phyloP scores from a whole-genome alignment of 345 rosid species.

The Rhizophora apiculata region DNA sequence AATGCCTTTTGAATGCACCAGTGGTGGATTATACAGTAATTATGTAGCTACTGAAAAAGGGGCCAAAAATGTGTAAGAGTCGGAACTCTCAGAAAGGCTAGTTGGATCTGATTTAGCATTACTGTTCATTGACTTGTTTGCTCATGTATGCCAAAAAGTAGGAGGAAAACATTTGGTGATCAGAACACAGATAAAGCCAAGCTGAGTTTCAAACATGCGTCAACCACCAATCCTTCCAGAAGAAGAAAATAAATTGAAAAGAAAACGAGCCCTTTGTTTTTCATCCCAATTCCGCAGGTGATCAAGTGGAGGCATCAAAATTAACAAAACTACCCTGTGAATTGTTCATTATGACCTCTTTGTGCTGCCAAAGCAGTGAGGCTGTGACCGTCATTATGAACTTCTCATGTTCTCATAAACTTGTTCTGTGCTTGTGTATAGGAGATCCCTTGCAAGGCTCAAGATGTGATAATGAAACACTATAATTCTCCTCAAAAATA shows the following conservation, averaged over 20 bases:
- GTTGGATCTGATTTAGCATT: not conserved
- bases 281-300: too few species aligned
- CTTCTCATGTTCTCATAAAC: conserved; percentile 7
- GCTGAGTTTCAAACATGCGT: too few species aligned
- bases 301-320: too few species aligned
- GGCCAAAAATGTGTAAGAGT: not conserved
- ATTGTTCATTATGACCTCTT: not conserved
- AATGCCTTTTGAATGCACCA: not conserved
- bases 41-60: not conserved
- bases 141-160: not conserved
- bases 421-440: not conserved
- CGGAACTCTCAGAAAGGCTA: not conserved
- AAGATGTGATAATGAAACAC: not conserved
- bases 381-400: not conserved
- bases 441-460: not conserved
- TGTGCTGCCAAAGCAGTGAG: not conserved
- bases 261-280: too few species aligned
- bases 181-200: not conserved
- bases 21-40: not conserved
- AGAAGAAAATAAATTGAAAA: not conserved
- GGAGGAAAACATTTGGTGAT: not conserved
- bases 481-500: not conserved
- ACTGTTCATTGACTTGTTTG: not conserved
- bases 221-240: too few species aligned
- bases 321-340: too few species aligned